These are phyloP conservation scores for Vigna radiata DNA, from an alignment of 306 rosid species.

Conservation along the genomic window DNA sequence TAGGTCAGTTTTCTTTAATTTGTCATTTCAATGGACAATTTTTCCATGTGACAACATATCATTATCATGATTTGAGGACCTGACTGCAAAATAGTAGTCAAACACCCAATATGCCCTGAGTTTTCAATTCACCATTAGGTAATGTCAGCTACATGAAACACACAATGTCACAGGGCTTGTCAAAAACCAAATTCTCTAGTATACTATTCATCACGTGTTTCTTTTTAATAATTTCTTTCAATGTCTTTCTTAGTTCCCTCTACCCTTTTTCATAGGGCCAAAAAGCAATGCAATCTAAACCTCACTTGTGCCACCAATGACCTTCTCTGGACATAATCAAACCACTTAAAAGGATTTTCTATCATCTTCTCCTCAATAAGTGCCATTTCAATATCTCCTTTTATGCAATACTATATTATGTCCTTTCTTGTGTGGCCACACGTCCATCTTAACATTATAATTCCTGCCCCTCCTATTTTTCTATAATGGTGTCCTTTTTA, in stretches of 20 bases:
- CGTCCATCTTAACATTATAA: too few relatives aligned
- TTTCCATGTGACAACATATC: constrained; percentile 16
- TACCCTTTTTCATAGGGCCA: background rate
- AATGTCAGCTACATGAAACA: background rate
- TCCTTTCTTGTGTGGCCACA: too few relatives aligned
- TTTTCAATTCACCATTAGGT: background rate
- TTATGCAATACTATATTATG: too few relatives aligned
- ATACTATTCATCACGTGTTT: background rate
- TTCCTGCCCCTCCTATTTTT: too few relatives aligned
- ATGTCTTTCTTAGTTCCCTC: background rate
- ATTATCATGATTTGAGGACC: constrained; percentile 28
- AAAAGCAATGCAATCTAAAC: background rate
- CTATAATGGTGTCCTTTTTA: too few relatives aligned
- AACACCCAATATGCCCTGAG: background rate
- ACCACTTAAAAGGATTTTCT: background rate
- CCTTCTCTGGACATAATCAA: background rate
- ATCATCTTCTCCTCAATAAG: background rate
- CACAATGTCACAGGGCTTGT: background rate
- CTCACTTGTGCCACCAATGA: background rate
- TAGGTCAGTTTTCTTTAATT: constrained; percentile 28
- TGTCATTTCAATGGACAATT: background rate
- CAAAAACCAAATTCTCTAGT: background rate
- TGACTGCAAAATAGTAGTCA: constrained; percentile 15
- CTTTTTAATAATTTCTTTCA: background rate
- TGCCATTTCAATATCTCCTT: background rate